Conservation (phyloP, 768 basidiomycete species). For the Russula sp. region DNA sequence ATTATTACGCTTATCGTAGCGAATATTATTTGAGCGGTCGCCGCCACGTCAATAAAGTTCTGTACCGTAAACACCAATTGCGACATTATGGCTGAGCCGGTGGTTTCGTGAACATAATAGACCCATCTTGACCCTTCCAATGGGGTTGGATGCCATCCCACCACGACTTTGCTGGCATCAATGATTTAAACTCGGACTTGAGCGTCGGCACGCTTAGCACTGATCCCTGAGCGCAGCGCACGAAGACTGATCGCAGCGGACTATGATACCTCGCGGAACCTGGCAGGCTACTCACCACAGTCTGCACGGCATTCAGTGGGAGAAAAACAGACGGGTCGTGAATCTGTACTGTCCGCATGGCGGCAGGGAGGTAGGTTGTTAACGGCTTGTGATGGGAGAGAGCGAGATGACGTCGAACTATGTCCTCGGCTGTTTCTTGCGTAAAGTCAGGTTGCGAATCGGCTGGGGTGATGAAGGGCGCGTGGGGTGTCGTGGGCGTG, state of each 20-base stretch:
- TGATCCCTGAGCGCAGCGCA: conserved; percentile 55
- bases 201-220: conserved; percentile 54
- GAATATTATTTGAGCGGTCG: not conserved
- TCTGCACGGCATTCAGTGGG: not conserved
- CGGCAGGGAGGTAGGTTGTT: conserved; percentile 32
- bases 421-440: conserved; percentile 52
- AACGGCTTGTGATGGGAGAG: conserved; percentile 59
- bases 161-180: conserved; percentile 62
- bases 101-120: conserved; percentile 13
- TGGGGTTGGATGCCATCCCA: conserved; percentile 62
- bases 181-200: conserved; percentile 57
- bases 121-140: conserved; percentile 19
- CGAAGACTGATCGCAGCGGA: conserved; percentile 42
- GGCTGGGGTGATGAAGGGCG: conserved; percentile 55
- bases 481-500: conserved; percentile 41
- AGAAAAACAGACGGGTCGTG: conserved; percentile 25
- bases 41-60: too few relatives aligned
- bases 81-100: not conserved
- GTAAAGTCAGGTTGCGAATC: conserved; percentile 57
- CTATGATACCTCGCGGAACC: conserved; percentile 48
- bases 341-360: conserved; percentile 35
- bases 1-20: too few relatives aligned
- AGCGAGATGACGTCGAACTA: conserved; percentile 57
- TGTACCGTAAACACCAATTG: not conserved
- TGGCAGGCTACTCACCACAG: conserved; percentile 33